These are phyloP conservation scores for Cystoisospora suis DNA, from an alignment of 169 alveolate species.

Conservation along the genomic window DNA sequence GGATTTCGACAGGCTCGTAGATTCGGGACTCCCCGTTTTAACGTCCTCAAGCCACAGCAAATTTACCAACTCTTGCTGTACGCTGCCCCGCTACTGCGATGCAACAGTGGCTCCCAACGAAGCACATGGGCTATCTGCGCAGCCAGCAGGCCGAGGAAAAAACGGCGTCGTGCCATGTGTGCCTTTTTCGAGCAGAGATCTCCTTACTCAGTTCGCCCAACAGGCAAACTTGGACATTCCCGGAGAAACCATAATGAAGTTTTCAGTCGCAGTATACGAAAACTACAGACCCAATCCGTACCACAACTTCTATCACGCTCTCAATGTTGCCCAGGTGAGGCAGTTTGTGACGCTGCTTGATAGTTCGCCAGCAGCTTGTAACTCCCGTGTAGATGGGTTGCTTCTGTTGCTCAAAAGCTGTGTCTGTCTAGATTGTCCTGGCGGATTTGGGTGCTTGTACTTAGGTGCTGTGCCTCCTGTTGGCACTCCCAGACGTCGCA, in stretches of 20 bases:
- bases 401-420: too few relatives aligned
- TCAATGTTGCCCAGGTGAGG: conserved; percentile 55
- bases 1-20: too few relatives aligned
- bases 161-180: too few relatives aligned
- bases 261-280: conserved; percentile 32
- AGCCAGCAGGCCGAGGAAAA: too few relatives aligned
- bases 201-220: conserved; percentile 25
- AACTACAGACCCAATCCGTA: conserved; percentile 51
- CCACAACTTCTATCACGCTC: conserved; percentile 67
- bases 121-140: too few relatives aligned
- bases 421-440: neutral
- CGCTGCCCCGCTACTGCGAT: too few relatives aligned
- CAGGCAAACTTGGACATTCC: conserved; percentile 43
- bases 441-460: neutral
- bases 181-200: conserved; percentile 25
- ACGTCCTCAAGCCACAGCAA: too few relatives aligned
- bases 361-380: neutral
- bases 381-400: neutral
- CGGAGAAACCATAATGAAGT: conserved; percentile 39
- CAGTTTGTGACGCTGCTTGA: neutral
- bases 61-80: too few relatives aligned
- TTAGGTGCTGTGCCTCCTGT: conserved; percentile 56
- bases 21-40: too few relatives aligned
- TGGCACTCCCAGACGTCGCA: conserved; percentile 49
- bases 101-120: too few relatives aligned